phyloP scores from a whole-genome alignment of 306 rosid species.

The Acacia melanoxylon region DNA sequence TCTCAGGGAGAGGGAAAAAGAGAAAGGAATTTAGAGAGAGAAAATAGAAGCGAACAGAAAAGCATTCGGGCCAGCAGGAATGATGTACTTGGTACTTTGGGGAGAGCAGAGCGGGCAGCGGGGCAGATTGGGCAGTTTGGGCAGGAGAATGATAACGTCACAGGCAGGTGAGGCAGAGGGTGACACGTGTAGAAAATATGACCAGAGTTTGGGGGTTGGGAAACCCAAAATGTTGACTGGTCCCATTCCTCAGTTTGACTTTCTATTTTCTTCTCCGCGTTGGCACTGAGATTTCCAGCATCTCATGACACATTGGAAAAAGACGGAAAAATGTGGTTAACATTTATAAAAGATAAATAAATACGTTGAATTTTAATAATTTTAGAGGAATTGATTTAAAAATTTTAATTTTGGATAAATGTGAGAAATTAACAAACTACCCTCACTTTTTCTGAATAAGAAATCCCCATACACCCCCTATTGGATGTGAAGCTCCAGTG shows the following conservation, averaged over 20 bases:
- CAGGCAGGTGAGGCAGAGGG: slow-evolving; percentile 21
- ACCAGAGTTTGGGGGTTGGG: slow-evolving; percentile 2
- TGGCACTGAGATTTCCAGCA: neutral
- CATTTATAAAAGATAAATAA: too few species aligned
- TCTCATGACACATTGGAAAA: neutral
- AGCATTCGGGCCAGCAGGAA: slow-evolving; percentile 27
- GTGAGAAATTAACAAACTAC: too few species aligned
- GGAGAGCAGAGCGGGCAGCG: slow-evolving; percentile 27
- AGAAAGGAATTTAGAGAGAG: slow-evolving; percentile 40
- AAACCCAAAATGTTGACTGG: slow-evolving; percentile 32
- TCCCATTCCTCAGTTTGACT: slow-evolving; percentile 31
- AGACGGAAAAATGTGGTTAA: too few species aligned
- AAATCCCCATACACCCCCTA: too few species aligned
- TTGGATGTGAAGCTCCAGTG: too few species aligned
- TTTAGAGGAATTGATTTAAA: too few species aligned
- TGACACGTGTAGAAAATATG: slow-evolving; percentile 17
- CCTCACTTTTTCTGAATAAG: too few species aligned
- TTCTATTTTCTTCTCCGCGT: neutral
- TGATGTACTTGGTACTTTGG: slow-evolving; percentile 49
- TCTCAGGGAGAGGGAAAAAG: slow-evolving; percentile 24
- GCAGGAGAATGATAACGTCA: slow-evolving; percentile 38
- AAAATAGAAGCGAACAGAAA: neutral
- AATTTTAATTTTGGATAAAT: too few species aligned
- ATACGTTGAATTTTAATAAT: too few species aligned
- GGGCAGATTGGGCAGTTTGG: slow-evolving; percentile 51